These are phyloP conservation scores for Clavaria fumosa DNA, from an alignment of 768 basidiomycete species.

Conservation along the genomic window DNA sequence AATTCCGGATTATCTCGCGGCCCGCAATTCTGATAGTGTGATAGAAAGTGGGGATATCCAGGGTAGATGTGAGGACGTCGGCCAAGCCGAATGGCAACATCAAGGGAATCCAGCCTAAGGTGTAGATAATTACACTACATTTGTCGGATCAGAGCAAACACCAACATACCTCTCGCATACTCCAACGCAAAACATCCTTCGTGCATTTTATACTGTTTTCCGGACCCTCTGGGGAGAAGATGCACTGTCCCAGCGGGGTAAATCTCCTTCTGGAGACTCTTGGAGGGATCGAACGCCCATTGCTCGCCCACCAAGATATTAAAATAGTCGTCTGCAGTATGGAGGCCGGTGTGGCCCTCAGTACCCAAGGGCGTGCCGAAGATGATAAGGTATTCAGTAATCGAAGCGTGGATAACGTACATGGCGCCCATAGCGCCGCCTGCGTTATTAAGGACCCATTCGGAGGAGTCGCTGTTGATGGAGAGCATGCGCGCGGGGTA, in stretches of 20 bases:
- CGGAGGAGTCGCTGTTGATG: constrained; percentile 42
- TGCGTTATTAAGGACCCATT: constrained; percentile 96
- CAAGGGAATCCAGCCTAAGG: constrained; percentile 84
- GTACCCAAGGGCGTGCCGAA: constrained; percentile 95
- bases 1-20: constrained; percentile 70
- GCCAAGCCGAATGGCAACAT: constrained; percentile 93
- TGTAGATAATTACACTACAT: background rate
- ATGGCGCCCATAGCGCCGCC: constrained; percentile 97
- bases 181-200: constrained; percentile 93
- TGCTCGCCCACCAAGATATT: constrained; percentile 90
- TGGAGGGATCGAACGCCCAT: constrained; percentile 78
- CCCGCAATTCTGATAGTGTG: constrained; percentile 63
- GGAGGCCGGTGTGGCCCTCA: constrained; percentile 88
- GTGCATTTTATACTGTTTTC: constrained; percentile 98
- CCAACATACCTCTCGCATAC: constrained; percentile 67
- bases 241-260: constrained; percentile 81
- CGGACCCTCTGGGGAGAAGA: constrained; percentile 62
- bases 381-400: constrained; percentile 94
- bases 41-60: constrained; percentile 74
- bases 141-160: background rate
- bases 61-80: constrained; percentile 74
- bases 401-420: constrained; percentile 93
- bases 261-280: constrained; percentile 61
- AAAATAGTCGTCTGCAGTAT: constrained; percentile 97
- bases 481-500: constrained; percentile 45